Base-by-base conservation (phyloP, 805 yeast species). In the Cyberlindnera misumaiensis region DNA sequence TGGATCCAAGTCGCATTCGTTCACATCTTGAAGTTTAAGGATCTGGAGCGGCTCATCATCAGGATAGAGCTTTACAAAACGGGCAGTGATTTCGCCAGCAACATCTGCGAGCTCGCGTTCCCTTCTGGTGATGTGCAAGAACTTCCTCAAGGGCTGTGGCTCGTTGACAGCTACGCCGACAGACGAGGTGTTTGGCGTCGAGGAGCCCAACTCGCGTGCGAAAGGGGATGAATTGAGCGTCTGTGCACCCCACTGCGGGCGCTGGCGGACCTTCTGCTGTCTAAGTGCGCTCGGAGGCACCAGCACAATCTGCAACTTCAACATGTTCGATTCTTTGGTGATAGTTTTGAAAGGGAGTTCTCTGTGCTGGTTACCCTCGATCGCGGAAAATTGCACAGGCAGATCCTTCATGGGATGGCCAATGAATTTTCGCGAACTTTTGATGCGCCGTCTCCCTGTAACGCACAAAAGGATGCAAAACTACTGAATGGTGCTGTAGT, bases 1-100 rank as follows among this genome's bases (percentile, higher is more conserved):
- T 0, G 89, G 89, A 56, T 85, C 95, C 40, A 85, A 61, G 53
- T 85, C 95, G 48, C 89, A 83, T 40, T 70, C 71, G 42, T 75
- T 72, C 30, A 58, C 58, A 56, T 84, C 90, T 52, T 84, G 94
- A 5, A 85, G 59, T 36, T 73, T 72, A n/a, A 69, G 60, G 30
- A 85, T 73, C 5, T 66, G 65, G 14, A 83, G 55, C 1, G 70
- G 69, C 4, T 69, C 74, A 35, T 72, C 78, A 16, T 67, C 67
- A 0, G 93, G 93, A 46, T 85, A 85, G 37, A 84, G 62, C 52
- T 75, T 77, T 26, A 64, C 55, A 52, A 77, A 80, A 42, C 86
- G 68, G 6, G 55, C 56, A n/a, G 63, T 54, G 16, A 84, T 69
- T 39, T 78, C 86, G 4, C 64, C 58, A 13, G 77, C 67, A 12